Base-by-base conservation (phyloP, 768 basidiomycete genomes). In the Mycena galericulata region DNA sequence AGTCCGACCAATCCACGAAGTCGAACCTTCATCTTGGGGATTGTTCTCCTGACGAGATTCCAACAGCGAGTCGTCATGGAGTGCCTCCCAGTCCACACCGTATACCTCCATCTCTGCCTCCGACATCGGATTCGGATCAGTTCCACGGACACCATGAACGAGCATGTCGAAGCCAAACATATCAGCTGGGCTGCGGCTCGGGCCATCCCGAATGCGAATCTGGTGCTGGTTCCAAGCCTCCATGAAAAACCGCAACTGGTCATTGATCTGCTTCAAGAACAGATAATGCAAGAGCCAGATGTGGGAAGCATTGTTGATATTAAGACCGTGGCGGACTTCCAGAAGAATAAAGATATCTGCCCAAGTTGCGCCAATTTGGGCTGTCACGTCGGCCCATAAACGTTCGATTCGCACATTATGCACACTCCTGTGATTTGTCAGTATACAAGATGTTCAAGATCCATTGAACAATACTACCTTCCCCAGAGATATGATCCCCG, bases 261-360 rank as follows among this genome's bases (percentile, higher is more conserved):
- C 15, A 60, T 83, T 81, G 36, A 83, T 74, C 0, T 53, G n/a
- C 3, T 49, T 2, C 4, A 84, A 75, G 61, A 85, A 85, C 0
- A 85, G 72, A 47, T 76, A 65, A 45, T 82, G 82, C 1, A 83
- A 67, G 6, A 85, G 75, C 83, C 83, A 86, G 30, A 83, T 79
- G 57, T 84, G 82, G 17, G 56, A 59, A 9, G 72, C 49, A 18
- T 68, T 59, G 24, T 77, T 65, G 15, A 54, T 58, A 56, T 83
- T 62, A 0, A 85, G 76, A 0, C 76, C 71, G 41, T 76, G 54
- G 17, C 71, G 53, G 4, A 62, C 32, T 61, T 85, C 81, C 5
- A 85, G 75, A 5, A 72, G 57, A 20, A 68, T 41, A 65, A 84
- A 84, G 50, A 83, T 78, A 1, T 70, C 57, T 32, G 80, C 77